Evolutionary conservation across 805 yeast species (phyloP).

Genomic region (Torulaspora quercuum): DNA sequence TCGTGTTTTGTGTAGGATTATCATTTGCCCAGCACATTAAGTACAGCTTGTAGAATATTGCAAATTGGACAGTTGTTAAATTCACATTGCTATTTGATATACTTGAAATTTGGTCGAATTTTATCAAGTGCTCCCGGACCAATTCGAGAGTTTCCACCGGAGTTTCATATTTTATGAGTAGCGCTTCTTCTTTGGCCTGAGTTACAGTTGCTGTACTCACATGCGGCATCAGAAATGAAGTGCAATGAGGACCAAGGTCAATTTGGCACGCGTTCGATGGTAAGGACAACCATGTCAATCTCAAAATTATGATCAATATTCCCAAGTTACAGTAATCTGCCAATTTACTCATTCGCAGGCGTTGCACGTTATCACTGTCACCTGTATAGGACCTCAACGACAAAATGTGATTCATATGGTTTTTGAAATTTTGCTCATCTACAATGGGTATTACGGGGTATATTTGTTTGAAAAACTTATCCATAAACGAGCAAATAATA

Average conservation of each 20-base stretch:
- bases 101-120: constrained; percentile 36
- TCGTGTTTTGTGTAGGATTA: constrained; percentile 16
- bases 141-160: constrained; percentile 30
- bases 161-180: constrained; percentile 29
- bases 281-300: constrained; percentile 55
- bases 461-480: constrained; percentile 54
- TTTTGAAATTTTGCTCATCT: constrained; percentile 48
- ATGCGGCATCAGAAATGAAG: constrained; percentile 20
- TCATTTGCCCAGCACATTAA: constrained; percentile 54
- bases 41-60: constrained; percentile 53
- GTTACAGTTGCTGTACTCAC: constrained; percentile 24
- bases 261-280: constrained; percentile 42
- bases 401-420: constrained; percentile 32
- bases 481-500: constrained; percentile 53
- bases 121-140: constrained; percentile 32
- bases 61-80: constrained; percentile 52
- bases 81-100: constrained; percentile 35
- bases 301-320: constrained; percentile 47
- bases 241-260: constrained; percentile 27
- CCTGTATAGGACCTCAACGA: constrained; percentile 6
- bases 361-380: constrained; percentile 22
- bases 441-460: constrained; percentile 66
- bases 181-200: constrained; percentile 31
- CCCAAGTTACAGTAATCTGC: constrained; percentile 47
- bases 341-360: constrained; percentile 33